A percentile compares a stretch with the other conserved stretches of the same genome.
These are phyloP conservation scores for Fraxinus quadrangulata DNA, from an alignment of 257 asterid genomes.

Conservation along the genomic window DNA sequence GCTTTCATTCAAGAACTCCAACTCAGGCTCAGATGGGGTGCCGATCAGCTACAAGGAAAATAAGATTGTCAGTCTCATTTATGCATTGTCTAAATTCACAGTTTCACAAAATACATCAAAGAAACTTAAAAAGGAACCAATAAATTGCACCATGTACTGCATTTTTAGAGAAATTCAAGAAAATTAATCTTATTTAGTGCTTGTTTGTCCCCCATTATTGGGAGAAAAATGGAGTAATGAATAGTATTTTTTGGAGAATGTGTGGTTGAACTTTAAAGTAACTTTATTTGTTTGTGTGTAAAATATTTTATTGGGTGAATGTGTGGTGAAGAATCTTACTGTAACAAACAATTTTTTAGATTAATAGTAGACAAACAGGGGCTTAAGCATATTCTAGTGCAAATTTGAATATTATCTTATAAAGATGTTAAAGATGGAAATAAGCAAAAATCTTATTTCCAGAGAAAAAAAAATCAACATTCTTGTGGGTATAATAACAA, in stretches of 20 bases:
- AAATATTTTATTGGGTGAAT: no score
- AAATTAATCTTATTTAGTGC: background rate
- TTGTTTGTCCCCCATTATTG: no score
- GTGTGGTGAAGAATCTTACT: no score
- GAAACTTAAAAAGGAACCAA: background rate
- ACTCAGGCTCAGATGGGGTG: conserved; percentile 88
- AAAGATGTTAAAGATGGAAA: background rate
- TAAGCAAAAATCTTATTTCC: no score
- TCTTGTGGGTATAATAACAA: background rate
- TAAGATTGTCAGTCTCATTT: conserved; percentile 15
- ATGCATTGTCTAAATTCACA: background rate
- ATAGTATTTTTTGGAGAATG: no score
- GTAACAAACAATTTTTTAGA: no score
- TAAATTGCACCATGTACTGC: background rate
- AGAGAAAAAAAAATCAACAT: background rate
- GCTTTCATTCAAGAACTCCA: conserved; percentile 86
- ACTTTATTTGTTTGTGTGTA: no score
- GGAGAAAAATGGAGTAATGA: no score
- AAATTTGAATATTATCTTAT: background rate
- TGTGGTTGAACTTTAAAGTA: no score
- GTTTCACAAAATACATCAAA: no score
- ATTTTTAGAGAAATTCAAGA: background rate
- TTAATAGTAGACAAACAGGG: no score
- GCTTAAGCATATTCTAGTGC: conserved; percentile 5
- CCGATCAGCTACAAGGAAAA: conserved; percentile 75